Evolutionary conservation across 2,329 filamentous ascomycete genomes (phyloP).

Genomic region (Fusarium denticulatum): DNA sequence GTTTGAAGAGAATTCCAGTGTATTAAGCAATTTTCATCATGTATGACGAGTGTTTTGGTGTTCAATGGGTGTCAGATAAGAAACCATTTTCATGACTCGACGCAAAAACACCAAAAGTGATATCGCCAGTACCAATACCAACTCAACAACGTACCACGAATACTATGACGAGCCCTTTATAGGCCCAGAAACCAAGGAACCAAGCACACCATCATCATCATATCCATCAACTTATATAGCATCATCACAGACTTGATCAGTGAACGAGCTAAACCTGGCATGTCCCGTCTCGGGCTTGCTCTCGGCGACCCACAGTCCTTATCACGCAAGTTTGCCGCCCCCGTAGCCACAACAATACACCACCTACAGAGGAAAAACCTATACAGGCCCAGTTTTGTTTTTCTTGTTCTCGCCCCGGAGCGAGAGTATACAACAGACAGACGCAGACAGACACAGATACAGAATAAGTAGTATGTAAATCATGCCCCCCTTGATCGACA

Average conservation of each 20-base stretch:
- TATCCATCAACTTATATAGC: conserved; percentile 17
- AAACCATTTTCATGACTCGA: conserved; percentile 8
- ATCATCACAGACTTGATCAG: neutral
- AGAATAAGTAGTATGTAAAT: conserved; percentile 20
- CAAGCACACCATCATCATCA: conserved; percentile 31
- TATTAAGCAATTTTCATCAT: neutral
- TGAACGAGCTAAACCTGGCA: conserved; percentile 16
- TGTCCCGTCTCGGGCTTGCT: conserved; percentile 42
- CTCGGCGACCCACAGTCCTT: conserved; percentile 46
- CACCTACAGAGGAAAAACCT: neutral
- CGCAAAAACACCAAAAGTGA: conserved; percentile 28
- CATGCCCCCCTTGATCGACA: conserved; percentile 30
- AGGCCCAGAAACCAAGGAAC: neutral
- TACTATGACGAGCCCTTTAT: conserved; percentile 8
- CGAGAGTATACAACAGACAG: conserved; percentile 3
- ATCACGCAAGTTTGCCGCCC: conserved; percentile 36
- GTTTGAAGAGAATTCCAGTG: neutral
- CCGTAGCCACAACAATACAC: conserved; percentile 23
- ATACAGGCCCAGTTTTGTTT: conserved; percentile 44
- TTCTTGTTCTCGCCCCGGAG: conserved; percentile 37
- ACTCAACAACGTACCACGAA: conserved; percentile 14
- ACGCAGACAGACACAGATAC: neutral
- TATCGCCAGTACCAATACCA: conserved; percentile 24
- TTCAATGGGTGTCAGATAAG: neutral
- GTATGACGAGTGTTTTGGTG: neutral